Conservation (phyloP, 1,284 basidiomycete species). For the Retiboletus flavoniger region DNA sequence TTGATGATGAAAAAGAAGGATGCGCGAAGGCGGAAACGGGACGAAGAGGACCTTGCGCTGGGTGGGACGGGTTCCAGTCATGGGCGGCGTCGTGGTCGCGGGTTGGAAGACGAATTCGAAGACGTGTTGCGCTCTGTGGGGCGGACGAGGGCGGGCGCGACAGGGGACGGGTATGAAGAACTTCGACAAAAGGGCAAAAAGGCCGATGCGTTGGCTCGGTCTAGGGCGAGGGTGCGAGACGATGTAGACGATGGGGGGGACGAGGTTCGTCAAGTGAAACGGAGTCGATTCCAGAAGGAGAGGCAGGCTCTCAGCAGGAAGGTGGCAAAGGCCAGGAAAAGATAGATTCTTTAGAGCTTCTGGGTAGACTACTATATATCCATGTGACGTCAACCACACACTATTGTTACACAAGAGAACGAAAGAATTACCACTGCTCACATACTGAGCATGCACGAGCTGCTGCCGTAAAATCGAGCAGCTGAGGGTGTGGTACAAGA, state of each 20-base stretch:
- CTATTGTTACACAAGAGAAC: too few species aligned
- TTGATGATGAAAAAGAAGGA: constrained; percentile 93
- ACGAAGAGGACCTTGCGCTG: constrained; percentile 92
- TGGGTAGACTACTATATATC: too few species aligned
- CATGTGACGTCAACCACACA: too few species aligned
- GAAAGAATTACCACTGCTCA: too few species aligned
- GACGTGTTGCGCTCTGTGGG: constrained; percentile 69
- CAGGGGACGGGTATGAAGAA: constrained; percentile 75
- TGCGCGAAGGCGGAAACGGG: constrained; percentile 69
- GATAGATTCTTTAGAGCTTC: constrained; percentile 7
- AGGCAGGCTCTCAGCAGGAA: constrained; percentile 54
- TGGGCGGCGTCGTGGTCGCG: constrained; percentile 61
- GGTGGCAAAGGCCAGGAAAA: constrained; percentile 18
- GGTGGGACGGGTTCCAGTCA: constrained; percentile 58
- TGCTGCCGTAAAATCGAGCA: too few species aligned
- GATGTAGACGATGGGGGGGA: constrained; percentile 44
- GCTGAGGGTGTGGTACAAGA: too few species aligned
- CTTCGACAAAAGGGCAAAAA: constrained; percentile 68
- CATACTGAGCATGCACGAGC: too few species aligned
- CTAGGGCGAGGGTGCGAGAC: constrained; percentile 43
- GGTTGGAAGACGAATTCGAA: constrained; percentile 80
- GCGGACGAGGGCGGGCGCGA: too few species aligned
- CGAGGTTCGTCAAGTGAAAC: constrained; percentile 56
- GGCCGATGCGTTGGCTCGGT: constrained; percentile 51
- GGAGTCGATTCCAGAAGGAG: constrained; percentile 75